A percentile compares a stretch with the other conserved stretches of the same genome.
phyloP scores from a whole-genome alignment of 345 rosid species.

The Eucalyptus tenuipes region DNA sequence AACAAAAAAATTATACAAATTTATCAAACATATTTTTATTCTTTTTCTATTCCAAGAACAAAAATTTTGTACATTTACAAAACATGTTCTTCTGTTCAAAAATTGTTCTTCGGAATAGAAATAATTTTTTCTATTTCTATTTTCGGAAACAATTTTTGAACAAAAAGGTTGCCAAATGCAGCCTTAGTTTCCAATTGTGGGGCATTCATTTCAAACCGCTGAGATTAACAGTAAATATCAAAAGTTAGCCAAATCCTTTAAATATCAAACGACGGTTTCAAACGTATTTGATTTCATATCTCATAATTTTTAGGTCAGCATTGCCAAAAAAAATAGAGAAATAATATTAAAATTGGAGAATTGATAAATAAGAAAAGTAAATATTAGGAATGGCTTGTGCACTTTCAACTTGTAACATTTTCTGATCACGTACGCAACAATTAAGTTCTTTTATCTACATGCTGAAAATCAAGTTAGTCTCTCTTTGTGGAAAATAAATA shows the following conservation, averaged over 20 bases:
- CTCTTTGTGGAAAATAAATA: neutral
- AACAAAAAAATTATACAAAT: too few relatives aligned
- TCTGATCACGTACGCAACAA: neutral
- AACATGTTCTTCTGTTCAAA: too few relatives aligned
- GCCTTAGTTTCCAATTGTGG: neutral
- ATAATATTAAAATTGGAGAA: neutral
- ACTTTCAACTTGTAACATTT: neutral
- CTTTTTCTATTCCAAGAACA: too few relatives aligned
- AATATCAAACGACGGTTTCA: neutral
- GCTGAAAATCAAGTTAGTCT: neutral
- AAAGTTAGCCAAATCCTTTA: neutral
- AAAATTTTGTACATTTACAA: too few relatives aligned
- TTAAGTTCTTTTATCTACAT: neutral
- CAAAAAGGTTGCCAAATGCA: too few relatives aligned
- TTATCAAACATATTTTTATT: too few relatives aligned
- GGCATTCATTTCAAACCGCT: neutral
- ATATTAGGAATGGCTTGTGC: neutral
- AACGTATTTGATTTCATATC: neutral
- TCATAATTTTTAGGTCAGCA: neutral
- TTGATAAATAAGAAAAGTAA: neutral
- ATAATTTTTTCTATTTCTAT: too few relatives aligned
- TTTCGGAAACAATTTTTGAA: too few relatives aligned
- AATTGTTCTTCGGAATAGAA: too few relatives aligned
- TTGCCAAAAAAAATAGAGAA: neutral
- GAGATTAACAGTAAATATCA: neutral